Conservation (phyloP, 768 basidiomycete genomes). For the Mycena albidolilacea region DNA sequence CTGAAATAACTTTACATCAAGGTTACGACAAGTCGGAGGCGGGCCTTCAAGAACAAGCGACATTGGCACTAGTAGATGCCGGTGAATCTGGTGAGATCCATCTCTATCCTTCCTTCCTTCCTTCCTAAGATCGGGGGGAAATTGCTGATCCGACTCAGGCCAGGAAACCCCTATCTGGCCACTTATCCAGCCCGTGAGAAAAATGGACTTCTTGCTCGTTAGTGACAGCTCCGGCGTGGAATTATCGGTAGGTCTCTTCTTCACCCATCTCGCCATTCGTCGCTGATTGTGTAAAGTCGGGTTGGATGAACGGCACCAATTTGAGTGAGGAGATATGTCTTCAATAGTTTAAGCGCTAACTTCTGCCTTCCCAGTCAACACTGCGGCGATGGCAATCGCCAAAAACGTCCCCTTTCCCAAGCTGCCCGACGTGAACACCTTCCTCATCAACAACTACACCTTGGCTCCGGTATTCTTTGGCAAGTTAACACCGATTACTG, state of each 20-base stretch:
- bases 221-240: constrained; percentile 16
- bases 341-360: too few species aligned
- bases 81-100: constrained; percentile 23
- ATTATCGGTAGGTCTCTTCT: constrained; percentile 20
- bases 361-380: too few species aligned
- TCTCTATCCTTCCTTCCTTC: background rate
- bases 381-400: constrained; percentile 21
- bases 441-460: constrained; percentile 31
- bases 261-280: constrained; percentile 3
- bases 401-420: constrained; percentile 26
- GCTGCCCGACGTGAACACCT: constrained; percentile 24
- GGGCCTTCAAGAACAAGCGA: constrained; percentile 22
- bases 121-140: background rate
- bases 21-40: constrained; percentile 18
- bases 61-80: constrained; percentile 17
- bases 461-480: too few species aligned
- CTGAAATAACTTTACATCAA: constrained; percentile 19
- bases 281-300: constrained; percentile 20
- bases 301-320: constrained; percentile 25
- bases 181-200: constrained; percentile 20
- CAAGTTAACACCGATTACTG: constrained; percentile 4
- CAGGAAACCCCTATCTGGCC: constrained; percentile 24
- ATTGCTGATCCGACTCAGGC: constrained; percentile 11
- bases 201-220: constrained; percentile 27
- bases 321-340: too few species aligned